phyloP scores from a whole-genome alignment of 2,329 filamentous ascomycete genomes.

The Penicillium sumatraense region DNA sequence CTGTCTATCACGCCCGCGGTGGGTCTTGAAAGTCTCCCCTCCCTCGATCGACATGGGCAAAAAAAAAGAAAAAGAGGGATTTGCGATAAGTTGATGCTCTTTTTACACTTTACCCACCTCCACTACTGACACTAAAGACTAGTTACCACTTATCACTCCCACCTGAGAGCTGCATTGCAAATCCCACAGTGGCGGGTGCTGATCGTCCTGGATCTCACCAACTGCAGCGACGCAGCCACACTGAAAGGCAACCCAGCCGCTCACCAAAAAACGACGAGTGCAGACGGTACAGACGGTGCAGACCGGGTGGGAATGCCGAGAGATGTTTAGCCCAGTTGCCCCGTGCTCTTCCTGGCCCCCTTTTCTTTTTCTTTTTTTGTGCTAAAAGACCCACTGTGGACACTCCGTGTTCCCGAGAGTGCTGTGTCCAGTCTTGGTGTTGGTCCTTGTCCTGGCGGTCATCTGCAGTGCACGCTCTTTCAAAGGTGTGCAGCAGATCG shows the following conservation, averaged over 20 bases:
- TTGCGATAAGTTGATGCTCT: not conserved
- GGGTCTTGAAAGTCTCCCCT: conserved; percentile 10
- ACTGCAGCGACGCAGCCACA: conserved; percentile 16
- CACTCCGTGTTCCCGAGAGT: conserved; percentile 8
- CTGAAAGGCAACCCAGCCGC: conserved; percentile 14
- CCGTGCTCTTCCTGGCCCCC: conserved; percentile 25
- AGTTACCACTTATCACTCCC: not conserved
- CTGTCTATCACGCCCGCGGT: conserved; percentile 13
- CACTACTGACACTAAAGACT: no score
- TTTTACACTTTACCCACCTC: not conserved
- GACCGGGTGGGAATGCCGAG: conserved; percentile 30
- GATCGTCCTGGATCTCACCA: conserved; percentile 15
- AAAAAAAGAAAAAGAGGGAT: not conserved
- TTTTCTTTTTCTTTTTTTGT: conserved; percentile 23
- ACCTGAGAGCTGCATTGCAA: not conserved
- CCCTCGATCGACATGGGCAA: conserved; percentile 10
- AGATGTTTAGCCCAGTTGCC: conserved; percentile 18
- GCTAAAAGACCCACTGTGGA: conserved; percentile 8
- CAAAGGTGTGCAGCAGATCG: not conserved
- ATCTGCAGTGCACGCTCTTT: not conserved
- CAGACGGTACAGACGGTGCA: conserved; percentile 20
- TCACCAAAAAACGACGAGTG: not conserved
- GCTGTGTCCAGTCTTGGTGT: not conserved
- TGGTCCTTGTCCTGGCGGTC: not conserved
- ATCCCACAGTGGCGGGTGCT: conserved; percentile 12